Conservation (phyloP, 352 stramenopile genomes). For the Globisporangium parvum region DNA sequence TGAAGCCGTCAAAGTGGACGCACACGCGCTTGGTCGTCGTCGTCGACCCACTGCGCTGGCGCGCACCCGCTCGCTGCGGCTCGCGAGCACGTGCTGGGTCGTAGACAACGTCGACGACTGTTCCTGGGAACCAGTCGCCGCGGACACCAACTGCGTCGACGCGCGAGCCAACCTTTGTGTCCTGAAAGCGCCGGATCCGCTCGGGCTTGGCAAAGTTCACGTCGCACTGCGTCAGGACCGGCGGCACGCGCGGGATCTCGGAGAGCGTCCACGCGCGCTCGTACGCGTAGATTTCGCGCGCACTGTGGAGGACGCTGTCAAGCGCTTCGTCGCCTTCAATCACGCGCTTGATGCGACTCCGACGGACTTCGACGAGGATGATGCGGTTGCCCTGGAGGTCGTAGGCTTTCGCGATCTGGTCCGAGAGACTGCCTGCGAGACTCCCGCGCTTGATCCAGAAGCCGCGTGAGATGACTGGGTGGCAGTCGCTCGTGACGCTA, state of each 20-base stretch:
- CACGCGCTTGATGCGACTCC: constrained; percentile 70
- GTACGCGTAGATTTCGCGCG: constrained; percentile 45
- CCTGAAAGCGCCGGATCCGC: constrained; percentile 23
- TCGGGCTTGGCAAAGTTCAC: constrained; percentile 7
- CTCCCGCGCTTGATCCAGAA: constrained; percentile 60
- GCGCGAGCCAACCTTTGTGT: constrained; percentile 48
- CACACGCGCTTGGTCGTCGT: constrained; percentile 23
- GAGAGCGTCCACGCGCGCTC: constrained; percentile 62
- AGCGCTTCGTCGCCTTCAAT: constrained; percentile 53
- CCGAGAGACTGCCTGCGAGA: constrained; percentile 34
- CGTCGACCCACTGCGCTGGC: background rate
- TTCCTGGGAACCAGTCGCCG: constrained; percentile 58
- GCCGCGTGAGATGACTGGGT: constrained; percentile 19
- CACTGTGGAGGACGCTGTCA: constrained; percentile 31
- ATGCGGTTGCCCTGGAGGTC: constrained; percentile 42
- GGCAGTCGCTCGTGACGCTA: background rate
- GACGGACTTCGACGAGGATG: constrained; percentile 60
- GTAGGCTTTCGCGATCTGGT: constrained; percentile 36
- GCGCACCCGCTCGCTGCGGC: background rate
- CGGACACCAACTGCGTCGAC: constrained; percentile 48
- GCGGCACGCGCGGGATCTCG: constrained; percentile 45
- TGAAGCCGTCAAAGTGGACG: constrained; percentile 71
- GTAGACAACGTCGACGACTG: constrained; percentile 40
- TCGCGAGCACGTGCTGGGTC: background rate
- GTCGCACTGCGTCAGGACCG: constrained; percentile 13